These are phyloP conservation scores for Neoboletus brunneissimus DNA, from an alignment of 768 basidiomycete genomes.

Conservation along the genomic window DNA sequence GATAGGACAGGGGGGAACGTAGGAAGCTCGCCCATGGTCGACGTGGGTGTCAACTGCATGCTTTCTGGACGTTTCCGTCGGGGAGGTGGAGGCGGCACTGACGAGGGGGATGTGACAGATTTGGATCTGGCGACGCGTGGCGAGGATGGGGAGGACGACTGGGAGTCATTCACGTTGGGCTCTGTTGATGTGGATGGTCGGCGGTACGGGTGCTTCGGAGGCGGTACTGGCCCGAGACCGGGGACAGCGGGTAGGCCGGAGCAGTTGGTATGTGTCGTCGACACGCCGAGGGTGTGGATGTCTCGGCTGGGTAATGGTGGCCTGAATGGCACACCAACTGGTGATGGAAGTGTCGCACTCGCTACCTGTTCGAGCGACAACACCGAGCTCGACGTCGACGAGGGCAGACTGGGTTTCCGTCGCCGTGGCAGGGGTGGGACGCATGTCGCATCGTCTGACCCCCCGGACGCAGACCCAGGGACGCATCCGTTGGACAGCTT, in stretches of 20 bases:
- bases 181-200: conserved; percentile 32
- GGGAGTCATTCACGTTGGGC: conserved; percentile 24
- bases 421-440: conserved; percentile 38
- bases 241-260: conserved; percentile 1
- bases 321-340: conserved; percentile 12
- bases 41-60: conserved; percentile 43
- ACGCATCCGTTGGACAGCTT: conserved; percentile 2
- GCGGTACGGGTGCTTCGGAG: conserved; percentile 58
- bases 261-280: conserved; percentile 5
- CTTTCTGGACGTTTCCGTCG: conserved; percentile 62
- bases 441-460: conserved; percentile 21
- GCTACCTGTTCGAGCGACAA: conserved; percentile 44
- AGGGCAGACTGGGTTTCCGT: conserved; percentile 33
- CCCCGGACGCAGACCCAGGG: conserved; percentile 2
- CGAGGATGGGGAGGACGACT: conserved; percentile 26
- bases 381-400: conserved; percentile 33
- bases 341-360: conserved; percentile 31
- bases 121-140: conserved; percentile 50
- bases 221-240: conserved; percentile 33
- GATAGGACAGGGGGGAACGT: conserved; percentile 2
- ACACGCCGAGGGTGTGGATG: conserved; percentile 1
- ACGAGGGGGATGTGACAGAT: conserved; percentile 44
- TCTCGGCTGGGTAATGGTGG: conserved; percentile 26
- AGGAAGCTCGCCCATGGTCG: conserved; percentile 16
- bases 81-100: conserved; percentile 42